A percentile compares a stretch with the other conserved stretches of the same genome.
These are phyloP conservation scores for Verticillium alfalfae DNA, from an alignment of 2,329 filamentous ascomycete species.

Conservation along the genomic window DNA sequence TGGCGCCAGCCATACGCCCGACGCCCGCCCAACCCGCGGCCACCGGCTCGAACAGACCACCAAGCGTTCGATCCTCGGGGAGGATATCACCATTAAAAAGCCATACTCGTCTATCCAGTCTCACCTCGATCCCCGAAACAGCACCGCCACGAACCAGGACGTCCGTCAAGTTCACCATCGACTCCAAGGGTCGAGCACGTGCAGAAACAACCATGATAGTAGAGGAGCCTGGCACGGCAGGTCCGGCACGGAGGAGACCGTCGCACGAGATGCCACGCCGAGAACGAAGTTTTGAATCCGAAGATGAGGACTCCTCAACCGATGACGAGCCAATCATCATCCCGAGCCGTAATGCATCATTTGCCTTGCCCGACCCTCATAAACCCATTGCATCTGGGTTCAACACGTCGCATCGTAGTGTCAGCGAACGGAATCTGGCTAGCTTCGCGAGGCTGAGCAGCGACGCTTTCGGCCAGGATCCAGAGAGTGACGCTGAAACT, in stretches of 20 bases:
- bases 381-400: constrained; percentile 42
- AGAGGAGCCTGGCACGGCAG: constrained; percentile 19
- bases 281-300: constrained; percentile 33
- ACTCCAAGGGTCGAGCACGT: constrained; percentile 53
- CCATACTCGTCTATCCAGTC: constrained; percentile 42
- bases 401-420: constrained; percentile 35
- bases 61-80: constrained; percentile 33
- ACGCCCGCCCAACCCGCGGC: constrained; percentile 15
- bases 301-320: constrained; percentile 44
- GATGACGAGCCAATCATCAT: constrained; percentile 63
- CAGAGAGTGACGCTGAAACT: constrained; percentile 56
- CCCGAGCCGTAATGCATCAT: constrained; percentile 54
- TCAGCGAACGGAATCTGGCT: constrained; percentile 44
- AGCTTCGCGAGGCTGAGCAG: constrained; percentile 27
- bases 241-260: background rate
- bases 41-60: constrained; percentile 22
- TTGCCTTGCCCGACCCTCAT: constrained; percentile 48
- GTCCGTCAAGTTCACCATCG: constrained; percentile 58
- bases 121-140: constrained; percentile 54
- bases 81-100: constrained; percentile 48
- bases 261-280: constrained; percentile 18
- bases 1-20: constrained; percentile 40
- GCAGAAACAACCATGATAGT: constrained; percentile 45
- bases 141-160: constrained; percentile 40
- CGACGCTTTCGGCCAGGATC: constrained; percentile 30